These are phyloP conservation scores for Suillus sp. DNA, from an alignment of 768 basidiomycete species.

Conservation along the genomic window DNA sequence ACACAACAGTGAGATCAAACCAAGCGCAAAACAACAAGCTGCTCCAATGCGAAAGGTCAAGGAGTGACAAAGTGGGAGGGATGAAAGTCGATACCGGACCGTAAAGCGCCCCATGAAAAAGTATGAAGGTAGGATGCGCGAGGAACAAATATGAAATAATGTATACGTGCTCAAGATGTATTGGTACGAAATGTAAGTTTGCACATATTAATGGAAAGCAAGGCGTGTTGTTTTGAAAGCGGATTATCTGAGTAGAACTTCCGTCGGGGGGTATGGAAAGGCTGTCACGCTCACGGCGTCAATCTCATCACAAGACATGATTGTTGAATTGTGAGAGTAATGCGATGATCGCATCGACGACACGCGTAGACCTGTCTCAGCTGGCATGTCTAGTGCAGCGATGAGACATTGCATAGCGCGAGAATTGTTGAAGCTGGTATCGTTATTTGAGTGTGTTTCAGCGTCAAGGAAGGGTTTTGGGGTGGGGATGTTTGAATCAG, in stretches of 20 bases:
- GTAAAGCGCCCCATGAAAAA: conserved; percentile 2
- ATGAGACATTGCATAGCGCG: conserved; percentile 66
- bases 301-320: conserved; percentile 23
- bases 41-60: conserved; percentile 12
- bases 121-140: not conserved
- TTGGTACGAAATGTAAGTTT: conserved; percentile 6
- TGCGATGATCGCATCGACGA: conserved; percentile 60
- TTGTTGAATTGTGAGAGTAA: conserved; percentile 32
- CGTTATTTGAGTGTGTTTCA: conserved; percentile 17
- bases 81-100: conserved; percentile 8
- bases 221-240: not conserved
- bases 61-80: conserved; percentile 14
- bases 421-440: conserved; percentile 44
- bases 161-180: conserved; percentile 18
- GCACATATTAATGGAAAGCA: conserved; percentile 2
- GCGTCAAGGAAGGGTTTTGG: conserved; percentile 31
- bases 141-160: conserved; percentile 12
- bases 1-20: conserved; percentile 15
- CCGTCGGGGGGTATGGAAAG: conserved; percentile 35
- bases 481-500: conserved; percentile 35
- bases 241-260: conserved; percentile 16
- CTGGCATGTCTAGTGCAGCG: conserved; percentile 59
- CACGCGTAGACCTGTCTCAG: conserved; percentile 52
- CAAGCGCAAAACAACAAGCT: conserved; percentile 11
- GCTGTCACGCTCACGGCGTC: conserved; percentile 30